phyloP scores from a whole-genome alignment of 306 rosid species.

The Begonia fuchsioides region DNA sequence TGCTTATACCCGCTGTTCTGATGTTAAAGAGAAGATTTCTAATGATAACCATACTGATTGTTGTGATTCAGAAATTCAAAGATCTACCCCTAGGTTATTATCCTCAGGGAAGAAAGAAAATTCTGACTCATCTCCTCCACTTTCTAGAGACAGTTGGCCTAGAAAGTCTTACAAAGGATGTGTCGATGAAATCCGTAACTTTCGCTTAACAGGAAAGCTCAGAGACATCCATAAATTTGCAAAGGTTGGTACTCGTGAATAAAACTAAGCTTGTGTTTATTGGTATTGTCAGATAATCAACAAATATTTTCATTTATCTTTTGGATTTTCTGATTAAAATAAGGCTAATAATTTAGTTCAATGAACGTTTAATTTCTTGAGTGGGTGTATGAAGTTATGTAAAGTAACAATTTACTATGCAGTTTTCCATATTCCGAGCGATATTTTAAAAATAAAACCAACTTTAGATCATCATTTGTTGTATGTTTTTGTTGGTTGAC shows the following conservation, averaged over 20 bases:
- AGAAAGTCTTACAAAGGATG: conserved; percentile 60
- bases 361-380: too few relatives aligned
- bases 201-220: conserved; percentile 80
- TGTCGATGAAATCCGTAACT: conserved; percentile 57
- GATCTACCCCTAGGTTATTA: conserved; percentile 38
- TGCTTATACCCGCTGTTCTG: conserved; percentile 27
- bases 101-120: conserved; percentile 43
- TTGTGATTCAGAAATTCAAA: conserved; percentile 51
- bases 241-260: conserved; percentile 35
- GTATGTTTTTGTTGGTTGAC: too few relatives aligned
- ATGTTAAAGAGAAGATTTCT: conserved; percentile 38
- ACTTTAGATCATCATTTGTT: too few relatives aligned
- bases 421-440: too few relatives aligned
- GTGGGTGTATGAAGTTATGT: too few relatives aligned
- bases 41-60: conserved; percentile 50
- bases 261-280: too few relatives aligned
- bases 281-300: too few relatives aligned
- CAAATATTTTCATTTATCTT: too few relatives aligned
- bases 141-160: conserved; percentile 56
- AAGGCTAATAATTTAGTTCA: too few relatives aligned
- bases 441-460: too few relatives aligned
- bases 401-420: too few relatives aligned
- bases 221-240: conserved; percentile 83
- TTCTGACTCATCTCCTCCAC: conserved; percentile 37
- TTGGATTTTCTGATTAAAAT: too few relatives aligned